Evolutionary conservation across 106 monocot species (phyloP), one percentile per base, ranked within the genome.

Genomic region (Allium sativum): DNA sequence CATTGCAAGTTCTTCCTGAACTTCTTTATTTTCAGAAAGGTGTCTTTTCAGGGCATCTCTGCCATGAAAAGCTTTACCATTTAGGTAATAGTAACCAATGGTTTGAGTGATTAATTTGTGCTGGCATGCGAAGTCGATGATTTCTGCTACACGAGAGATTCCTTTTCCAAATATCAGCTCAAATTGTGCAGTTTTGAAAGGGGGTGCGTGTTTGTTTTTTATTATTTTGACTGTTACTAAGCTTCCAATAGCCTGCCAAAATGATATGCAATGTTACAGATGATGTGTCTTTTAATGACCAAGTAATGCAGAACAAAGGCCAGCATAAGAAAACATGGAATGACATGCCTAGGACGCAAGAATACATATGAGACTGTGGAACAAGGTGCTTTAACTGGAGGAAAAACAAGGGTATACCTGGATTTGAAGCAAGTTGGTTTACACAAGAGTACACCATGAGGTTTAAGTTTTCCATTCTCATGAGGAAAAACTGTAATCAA

Each of bases 161-260:
- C 98, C 92, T 59, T 88, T 88, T 8, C 98, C 92, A 62, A 88
- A 98, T 47, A 85, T 85, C 42, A 98, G 78, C 65, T 98, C 92
- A 72, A 98, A 98, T 45, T 85, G 78, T 10, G 82, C 85, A 46
- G 72, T 85, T 69, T 63, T 91, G 77, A 98, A 98, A 46, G 98
- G 98, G 52, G 98, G 98, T 16, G 98, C 96, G 62, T 82, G 98
- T 58, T 98, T 98, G 68, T 98, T 98, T 56, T 98, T 98, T 60
- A 98, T 92, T 16, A 98, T 84, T 64, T 98, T 98, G 74, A 98
- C 98, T 71, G 72, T 10, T 58, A 98, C 84, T 72, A 88, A 78
- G 56, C 76, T 88, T 72, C 98, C 98, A 65, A 88, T n/a, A 22
- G 66, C 71, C 98, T 93, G 69, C 70, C 70, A 65, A 61, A 66